Percentiles rank a stretch among this genome's conserved stretches.
These are phyloP conservation scores for Pseudopediastrum boryanum DNA, from an alignment of 139 green algal genomes.

Conservation along the genomic window DNA sequence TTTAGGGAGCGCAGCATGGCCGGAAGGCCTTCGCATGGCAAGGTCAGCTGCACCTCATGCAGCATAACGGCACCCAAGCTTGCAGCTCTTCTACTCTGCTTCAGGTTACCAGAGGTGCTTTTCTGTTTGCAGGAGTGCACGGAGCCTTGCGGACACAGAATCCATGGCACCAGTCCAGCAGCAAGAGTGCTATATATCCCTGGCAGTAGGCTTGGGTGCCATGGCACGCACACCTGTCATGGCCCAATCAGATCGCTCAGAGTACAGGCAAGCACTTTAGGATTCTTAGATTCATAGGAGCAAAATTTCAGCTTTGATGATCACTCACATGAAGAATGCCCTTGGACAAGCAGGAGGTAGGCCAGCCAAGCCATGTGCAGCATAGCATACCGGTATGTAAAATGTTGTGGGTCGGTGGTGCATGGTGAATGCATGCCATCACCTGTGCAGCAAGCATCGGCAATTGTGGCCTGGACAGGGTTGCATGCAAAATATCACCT, in stretches of 20 bases:
- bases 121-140: slow-evolving; percentile 9
- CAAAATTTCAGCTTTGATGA: no score
- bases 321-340: no score
- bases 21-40: slow-evolving; percentile 7
- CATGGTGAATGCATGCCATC: no score
- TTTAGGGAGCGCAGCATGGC: not conserved
- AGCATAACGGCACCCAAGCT: not conserved
- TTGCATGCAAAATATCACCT: no score
- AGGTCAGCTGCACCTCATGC: not conserved
- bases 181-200: not conserved
- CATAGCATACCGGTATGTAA: no score
- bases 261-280: slow-evolving; percentile 28
- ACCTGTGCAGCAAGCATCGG: no score
- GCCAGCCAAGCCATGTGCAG: no score
- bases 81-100: not conserved
- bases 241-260: slow-evolving; percentile 22
- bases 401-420: no score
- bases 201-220: slow-evolving; percentile 13
- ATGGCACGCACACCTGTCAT: slow-evolving; percentile 23
- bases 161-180: not conserved
- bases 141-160: not conserved
- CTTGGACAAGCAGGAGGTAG: no score
- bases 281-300: no score
- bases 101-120: not conserved
- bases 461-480: no score